These are phyloP conservation scores for Talaromyces islandicus DNA, from an alignment of 2,329 filamentous ascomycete species.

Conservation along the genomic window DNA sequence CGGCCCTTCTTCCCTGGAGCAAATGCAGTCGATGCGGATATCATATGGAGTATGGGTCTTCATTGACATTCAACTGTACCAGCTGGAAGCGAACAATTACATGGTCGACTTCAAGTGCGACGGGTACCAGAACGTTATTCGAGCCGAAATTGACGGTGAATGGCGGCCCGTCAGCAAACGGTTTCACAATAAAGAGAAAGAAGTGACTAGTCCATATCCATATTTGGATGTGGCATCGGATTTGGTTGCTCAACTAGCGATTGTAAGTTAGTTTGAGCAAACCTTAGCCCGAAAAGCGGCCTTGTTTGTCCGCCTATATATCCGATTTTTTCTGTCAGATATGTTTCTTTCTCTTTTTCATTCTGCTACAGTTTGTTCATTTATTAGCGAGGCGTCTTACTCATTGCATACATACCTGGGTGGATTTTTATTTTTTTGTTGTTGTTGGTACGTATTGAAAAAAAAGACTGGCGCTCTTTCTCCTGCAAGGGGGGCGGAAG, in stretches of 20 bases:
- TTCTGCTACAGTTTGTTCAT: neutral
- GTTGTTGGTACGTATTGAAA: too few species aligned
- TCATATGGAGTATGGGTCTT: conserved; percentile 81
- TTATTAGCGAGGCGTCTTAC: neutral
- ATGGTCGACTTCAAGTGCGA: conserved; percentile 98
- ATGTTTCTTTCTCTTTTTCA: neutral
- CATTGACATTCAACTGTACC: conserved; percentile 92
- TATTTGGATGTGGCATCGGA: conserved; percentile 90
- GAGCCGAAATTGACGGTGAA: conserved; percentile 40
- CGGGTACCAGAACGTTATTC: conserved; percentile 83
- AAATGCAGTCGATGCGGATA: conserved; percentile 32
- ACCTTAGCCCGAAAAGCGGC: neutral
- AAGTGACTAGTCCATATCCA: conserved; percentile 89
- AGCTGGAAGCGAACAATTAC: conserved; percentile 86
- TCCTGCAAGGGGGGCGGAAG: neutral
- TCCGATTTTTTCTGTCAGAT: neutral
- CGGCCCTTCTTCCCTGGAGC: conserved; percentile 32
- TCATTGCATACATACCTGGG: neutral
- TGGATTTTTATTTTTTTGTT: neutral
- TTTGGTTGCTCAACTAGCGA: conserved; percentile 87
- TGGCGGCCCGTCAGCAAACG: conserved; percentile 46
- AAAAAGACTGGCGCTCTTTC: neutral
- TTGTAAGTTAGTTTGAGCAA: conserved; percentile 42
- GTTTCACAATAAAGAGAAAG: conserved; percentile 72
- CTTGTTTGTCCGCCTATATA: neutral